phyloP scores from a whole-genome alignment of 1,284 basidiomycete species.

The Earliella scabrosa region DNA sequence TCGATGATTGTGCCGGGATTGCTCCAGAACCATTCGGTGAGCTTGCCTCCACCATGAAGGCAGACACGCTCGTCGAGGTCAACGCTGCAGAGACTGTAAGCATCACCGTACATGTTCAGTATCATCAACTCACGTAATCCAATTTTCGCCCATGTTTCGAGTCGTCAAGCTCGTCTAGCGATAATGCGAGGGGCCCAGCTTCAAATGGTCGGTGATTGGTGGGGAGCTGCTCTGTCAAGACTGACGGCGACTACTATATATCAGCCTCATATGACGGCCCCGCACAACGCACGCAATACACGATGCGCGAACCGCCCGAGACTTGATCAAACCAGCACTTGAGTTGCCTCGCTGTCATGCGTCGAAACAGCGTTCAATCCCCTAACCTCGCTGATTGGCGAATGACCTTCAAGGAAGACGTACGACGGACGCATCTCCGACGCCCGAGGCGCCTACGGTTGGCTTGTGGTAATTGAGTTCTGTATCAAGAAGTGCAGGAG shows the following conservation, averaged over 20 bases:
- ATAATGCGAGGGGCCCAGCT: no score
- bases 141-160: constrained; percentile 6
- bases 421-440: constrained; percentile 8
- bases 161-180: no score
- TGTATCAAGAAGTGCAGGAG: neutral
- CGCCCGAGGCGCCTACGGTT: neutral
- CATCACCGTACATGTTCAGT: no score
- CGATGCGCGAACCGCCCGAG: no score
- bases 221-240: no score
- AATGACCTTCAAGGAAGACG: neutral
- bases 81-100: neutral
- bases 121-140: constrained; percentile 16
- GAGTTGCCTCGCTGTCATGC: no score
- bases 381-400: neutral
- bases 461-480: neutral
- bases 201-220: no score
- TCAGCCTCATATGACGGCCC: no score
- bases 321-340: no score
- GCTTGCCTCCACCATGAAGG: constrained; percentile 3
- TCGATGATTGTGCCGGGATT: neutral
- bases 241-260: no score
- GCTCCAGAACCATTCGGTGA: constrained; percentile 2
- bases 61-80: constrained; percentile 15
- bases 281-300: neutral
- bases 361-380: neutral